These are phyloP conservation scores for Penicillium sp. DNA, from an alignment of 2,329 filamentous ascomycete genomes.

Conservation along the genomic window DNA sequence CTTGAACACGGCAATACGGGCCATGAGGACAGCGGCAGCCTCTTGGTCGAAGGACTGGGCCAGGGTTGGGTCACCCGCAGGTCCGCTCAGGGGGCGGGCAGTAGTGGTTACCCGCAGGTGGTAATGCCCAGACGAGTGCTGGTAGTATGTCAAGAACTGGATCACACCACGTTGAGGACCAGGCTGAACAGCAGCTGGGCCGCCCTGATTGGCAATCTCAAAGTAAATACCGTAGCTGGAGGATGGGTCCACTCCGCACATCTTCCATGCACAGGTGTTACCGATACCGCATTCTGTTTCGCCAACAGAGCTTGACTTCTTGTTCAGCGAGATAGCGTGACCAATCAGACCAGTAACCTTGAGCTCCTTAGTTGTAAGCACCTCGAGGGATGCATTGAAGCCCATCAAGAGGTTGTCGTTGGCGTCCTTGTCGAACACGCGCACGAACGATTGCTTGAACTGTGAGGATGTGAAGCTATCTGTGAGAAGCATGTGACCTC, in stretches of 20 bases:
- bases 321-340: conserved; percentile 94
- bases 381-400: conserved; percentile 94
- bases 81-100: conserved; percentile 84
- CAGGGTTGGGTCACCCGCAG: conserved; percentile 89
- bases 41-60: conserved; percentile 98
- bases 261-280: conserved; percentile 99
- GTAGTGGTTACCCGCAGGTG: conserved; percentile 95
- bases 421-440: conserved; percentile 94
- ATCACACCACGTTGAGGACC: conserved; percentile 91
- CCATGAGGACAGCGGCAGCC: conserved; percentile 96
- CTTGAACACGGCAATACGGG: conserved; percentile 98
- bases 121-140: conserved; percentile 94
- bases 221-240: conserved; percentile 97
- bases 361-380: conserved; percentile 94
- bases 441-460: conserved; percentile 98
- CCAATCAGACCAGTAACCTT: conserved; percentile 98
- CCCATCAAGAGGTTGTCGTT: conserved; percentile 96
- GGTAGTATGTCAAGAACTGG: conserved; percentile 98
- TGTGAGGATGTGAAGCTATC: conserved; percentile 99
- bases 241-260: conserved; percentile 95
- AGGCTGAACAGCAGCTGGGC: conserved; percentile 79
- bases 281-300: conserved; percentile 98
- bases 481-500: conserved; percentile 96
- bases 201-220: conserved; percentile 92
- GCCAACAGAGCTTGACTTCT: conserved; percentile 94